Conservation (phyloP, 2,329 filamentous ascomycete species). For the Fusarium domesticum region DNA sequence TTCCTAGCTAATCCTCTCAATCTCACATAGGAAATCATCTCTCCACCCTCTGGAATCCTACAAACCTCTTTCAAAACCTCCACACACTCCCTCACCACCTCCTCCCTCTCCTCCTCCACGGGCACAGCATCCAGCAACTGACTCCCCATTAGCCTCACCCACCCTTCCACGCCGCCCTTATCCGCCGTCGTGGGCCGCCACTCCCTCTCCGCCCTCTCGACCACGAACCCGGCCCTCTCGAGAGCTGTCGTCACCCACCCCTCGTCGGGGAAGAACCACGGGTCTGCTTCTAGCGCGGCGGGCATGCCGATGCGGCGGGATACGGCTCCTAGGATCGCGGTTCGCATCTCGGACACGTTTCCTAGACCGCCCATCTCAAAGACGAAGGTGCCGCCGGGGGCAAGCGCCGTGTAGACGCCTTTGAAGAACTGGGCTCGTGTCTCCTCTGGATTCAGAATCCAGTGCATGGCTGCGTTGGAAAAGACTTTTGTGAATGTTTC, state of each 20-base stretch:
- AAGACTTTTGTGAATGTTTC: slow-evolving; percentile 54
- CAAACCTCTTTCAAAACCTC: slow-evolving; percentile 55
- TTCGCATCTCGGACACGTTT: slow-evolving; percentile 62
- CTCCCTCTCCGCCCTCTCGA: slow-evolving; percentile 58
- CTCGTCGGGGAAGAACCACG: slow-evolving; percentile 72
- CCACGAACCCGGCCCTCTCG: slow-evolving; percentile 44
- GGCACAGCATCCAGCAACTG: slow-evolving; percentile 54
- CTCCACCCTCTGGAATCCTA: slow-evolving; percentile 54
- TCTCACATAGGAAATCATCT: slow-evolving; percentile 53
- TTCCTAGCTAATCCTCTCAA: slow-evolving; percentile 49
- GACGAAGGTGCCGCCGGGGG: slow-evolving; percentile 55
- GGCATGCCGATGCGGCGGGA: slow-evolving; percentile 49
- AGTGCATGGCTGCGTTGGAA: slow-evolving; percentile 66
- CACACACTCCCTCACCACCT: slow-evolving; percentile 51
- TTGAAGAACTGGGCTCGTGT: slow-evolving; percentile 52
- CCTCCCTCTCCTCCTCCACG: slow-evolving; percentile 47
- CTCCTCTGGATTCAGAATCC: slow-evolving; percentile 52
- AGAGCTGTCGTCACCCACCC: slow-evolving; percentile 51
- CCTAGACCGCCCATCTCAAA: slow-evolving; percentile 73
- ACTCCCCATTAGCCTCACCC: slow-evolving; percentile 63
- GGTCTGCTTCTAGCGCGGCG: slow-evolving; percentile 49
- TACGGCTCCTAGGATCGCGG: slow-evolving; percentile 54
- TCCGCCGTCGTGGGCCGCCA: slow-evolving; percentile 62
- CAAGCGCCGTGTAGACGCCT: slow-evolving; percentile 50
- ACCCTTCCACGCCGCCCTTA: slow-evolving; percentile 60